Evolutionary conservation across 208 protist genomes (phyloP).

Genomic region (Phytomonas sp.): DNA sequence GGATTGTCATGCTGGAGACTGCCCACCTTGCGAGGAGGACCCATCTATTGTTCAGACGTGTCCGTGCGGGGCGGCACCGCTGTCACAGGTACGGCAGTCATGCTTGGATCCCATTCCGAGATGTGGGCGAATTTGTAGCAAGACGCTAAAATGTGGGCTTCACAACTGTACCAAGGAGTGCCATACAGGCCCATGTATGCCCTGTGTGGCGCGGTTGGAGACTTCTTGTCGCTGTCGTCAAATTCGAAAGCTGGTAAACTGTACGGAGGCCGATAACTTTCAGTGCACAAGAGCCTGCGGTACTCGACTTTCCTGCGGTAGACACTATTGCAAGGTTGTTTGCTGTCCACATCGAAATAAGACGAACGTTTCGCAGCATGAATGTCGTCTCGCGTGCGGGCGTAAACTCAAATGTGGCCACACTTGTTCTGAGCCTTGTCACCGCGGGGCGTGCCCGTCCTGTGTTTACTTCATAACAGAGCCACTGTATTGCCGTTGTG

Average conservation of each 20-base stretch:
- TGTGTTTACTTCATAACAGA: slow-evolving; percentile 51
- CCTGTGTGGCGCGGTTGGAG: slow-evolving; percentile 29
- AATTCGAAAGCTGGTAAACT: slow-evolving; percentile 39
- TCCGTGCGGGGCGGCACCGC: slow-evolving; percentile 36
- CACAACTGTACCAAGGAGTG: slow-evolving; percentile 48
- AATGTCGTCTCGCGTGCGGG: slow-evolving; percentile 38
- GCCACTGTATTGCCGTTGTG: slow-evolving; percentile 48
- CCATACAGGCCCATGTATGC: slow-evolving; percentile 37
- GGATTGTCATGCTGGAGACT: slow-evolving; percentile 52
- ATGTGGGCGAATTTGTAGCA: slow-evolving; percentile 46
- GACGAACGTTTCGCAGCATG: slow-evolving; percentile 25
- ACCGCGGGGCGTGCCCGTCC: slow-evolving; percentile 47
- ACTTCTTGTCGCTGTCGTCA: slow-evolving; percentile 43
- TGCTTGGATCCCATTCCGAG: slow-evolving; percentile 63
- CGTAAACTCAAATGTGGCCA: slow-evolving; percentile 72
- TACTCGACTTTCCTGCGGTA: slow-evolving; percentile 57
- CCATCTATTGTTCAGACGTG: slow-evolving; percentile 41
- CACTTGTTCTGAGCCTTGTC: slow-evolving; percentile 54
- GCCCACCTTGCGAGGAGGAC: slow-evolving; percentile 46
- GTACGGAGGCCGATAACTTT: slow-evolving; percentile 27
- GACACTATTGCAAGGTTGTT: slow-evolving; percentile 47
- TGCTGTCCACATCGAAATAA: slow-evolving; percentile 55
- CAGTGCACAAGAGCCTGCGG: slow-evolving; percentile 51
- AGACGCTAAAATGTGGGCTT: slow-evolving; percentile 43
- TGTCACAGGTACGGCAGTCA: slow-evolving; percentile 16